Base-by-base conservation (phyloP, 1,139 yeast genomes). In the Hanseniaspora uvarum region DNA sequence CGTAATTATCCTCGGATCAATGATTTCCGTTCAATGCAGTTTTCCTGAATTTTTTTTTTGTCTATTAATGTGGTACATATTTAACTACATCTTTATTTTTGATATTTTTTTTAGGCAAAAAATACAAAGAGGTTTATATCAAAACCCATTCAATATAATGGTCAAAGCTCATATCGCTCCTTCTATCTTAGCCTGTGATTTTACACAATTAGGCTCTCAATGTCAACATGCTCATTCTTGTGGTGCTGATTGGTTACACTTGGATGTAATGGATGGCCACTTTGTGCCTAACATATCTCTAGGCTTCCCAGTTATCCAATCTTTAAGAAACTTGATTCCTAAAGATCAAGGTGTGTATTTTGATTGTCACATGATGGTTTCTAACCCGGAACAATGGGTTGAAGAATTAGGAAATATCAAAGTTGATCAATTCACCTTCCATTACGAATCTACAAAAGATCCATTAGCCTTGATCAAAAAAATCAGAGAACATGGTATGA, bases 361-460 rank as follows among this genome's bases (percentile, higher is more conserved):
- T 65, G 99, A 92, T 69, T 88, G 97, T 69, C 98, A 92, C 70
- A 89, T 92, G 97, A 92, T 92, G 99, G 97, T 92, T 39, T 74
- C 89, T 37, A 80, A 86, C 62, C 99, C 99, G 18, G 94, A 84
- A 67, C 82, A 83, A 67, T 92, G 98, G 98, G 94, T 92, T 56
- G 85, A 79, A 53, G 95, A 85, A 59, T 83, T 94, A 65, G 97
- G 95, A 45, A 79, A 83, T 60, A 94, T 94, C 45, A 97, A 98
- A 56, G 97, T 96, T 46, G 95, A 89, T 69, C 94, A 85, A 67
- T 92, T 87, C 68, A 88, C 97, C 11, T 92, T 92, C 77, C 99
- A 92, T 69, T 85, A 83, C 69, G 99, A 92, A 71, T 86, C 97
- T 31, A 85, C 96, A 8, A 74, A 80, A 59, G 83, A 89, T 63